phyloP scores from a whole-genome alignment of 129 eudicot species.

The Pulicaria dysenterica region DNA sequence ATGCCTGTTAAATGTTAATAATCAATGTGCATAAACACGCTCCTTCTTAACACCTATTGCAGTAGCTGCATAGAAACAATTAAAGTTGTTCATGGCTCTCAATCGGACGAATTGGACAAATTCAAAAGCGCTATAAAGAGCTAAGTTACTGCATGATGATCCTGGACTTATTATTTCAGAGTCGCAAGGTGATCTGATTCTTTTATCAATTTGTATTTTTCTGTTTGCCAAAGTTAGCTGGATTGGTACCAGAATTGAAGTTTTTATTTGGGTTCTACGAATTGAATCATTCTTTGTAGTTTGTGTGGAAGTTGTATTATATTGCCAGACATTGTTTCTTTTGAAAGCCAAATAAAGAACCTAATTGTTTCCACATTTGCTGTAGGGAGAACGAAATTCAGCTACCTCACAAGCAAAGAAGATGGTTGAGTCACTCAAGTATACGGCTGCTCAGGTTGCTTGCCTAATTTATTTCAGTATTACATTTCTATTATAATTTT shows the following conservation, averaged over 20 bases:
- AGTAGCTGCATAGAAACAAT: conserved; percentile 86
- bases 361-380: conserved; percentile 11
- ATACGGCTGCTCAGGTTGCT: conserved; percentile 79
- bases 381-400: conserved; percentile 71
- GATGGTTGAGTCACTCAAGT: conserved; percentile 91
- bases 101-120: conserved; percentile 69
- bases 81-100: conserved; percentile 68
- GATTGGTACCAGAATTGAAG: too few species aligned
- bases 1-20: too few species aligned
- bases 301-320: too few species aligned
- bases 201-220: not conserved
- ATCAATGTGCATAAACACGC: not conserved
- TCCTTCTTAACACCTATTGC: conserved; percentile 1
- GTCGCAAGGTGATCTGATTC: conserved; percentile 12
- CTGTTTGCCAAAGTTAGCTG: not conserved
- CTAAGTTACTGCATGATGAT: conserved; percentile 19
- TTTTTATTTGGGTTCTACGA: too few species aligned
- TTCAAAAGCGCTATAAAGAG: conserved; percentile 65
- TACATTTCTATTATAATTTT: not conserved
- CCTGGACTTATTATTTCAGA: conserved; percentile 13
- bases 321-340: too few species aligned
- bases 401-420: conserved; percentile 85
- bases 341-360: too few species aligned
- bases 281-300: too few species aligned
- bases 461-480: conserved; percentile 27